Evolutionary conservation across 768 basidiomycete genomes (phyloP), one percentile per base, ranked within the genome.

Genomic region (Podaxis rugospora): DNA sequence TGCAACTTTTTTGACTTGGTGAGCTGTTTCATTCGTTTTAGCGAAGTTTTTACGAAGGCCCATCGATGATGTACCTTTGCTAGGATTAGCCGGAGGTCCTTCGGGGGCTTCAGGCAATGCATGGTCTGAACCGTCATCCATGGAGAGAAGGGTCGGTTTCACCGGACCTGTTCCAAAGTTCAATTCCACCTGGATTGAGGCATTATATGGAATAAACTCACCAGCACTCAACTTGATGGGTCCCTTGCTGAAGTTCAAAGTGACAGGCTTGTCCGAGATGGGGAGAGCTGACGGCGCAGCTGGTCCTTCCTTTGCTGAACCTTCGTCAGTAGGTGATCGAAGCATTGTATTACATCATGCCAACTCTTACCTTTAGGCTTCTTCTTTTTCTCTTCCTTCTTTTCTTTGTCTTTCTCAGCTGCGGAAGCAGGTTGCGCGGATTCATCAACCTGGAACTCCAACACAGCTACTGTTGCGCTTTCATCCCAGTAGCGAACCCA

Each of bases 401-500:
- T 76, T 52, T 77, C 75, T 25, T 80, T 75, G 1, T 74, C 56
- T 23, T 75, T 66, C 9, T 74, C 69, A 4, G 71, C 59, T 10
- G 76, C 70, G 25, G 59, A 49, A n/a, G 59, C 52, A 27, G 52
- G 28, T 25, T 80, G 79, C 0, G 68, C 67, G 14, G 83, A 76
- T 66, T 85, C 80, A 59, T 90, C 88, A 4, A 92, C 90, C 68
- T 91, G 84, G 68, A 93, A 93, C 66, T 90, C 89, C 50, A 92
- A 75, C 11, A 89, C 81, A 36, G 88, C 87, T 25, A 86, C 81
- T 1, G 85, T 89, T 1, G 92, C 89, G 36, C 78, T 83, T 67
- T 95, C 93, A 66, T 98, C 95, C 94, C 96, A 96, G 72, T 98
- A 98, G 60, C 86, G 79, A 23, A 92, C 88, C 84, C 87, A 92